Evolutionary conservation across 2,329 filamentous ascomycete genomes (phyloP), one percentile per base, ranked within the genome.

Genomic region (Colletotrichum camelliae): DNA sequence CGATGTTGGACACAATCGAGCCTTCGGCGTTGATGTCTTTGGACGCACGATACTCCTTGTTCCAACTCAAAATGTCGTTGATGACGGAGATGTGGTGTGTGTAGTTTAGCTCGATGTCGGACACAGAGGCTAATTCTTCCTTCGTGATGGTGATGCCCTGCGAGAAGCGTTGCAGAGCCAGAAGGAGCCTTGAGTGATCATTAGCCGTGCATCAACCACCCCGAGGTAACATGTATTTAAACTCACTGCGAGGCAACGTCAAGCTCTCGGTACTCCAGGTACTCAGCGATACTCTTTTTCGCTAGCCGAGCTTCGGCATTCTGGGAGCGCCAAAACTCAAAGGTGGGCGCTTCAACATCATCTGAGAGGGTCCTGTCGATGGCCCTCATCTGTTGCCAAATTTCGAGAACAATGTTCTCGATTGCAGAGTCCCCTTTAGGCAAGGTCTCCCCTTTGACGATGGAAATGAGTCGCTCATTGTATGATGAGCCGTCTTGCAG

Each of bases 51-150:
- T 37, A 31, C 3, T 67, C 61, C 35, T 72, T 72, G 16, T 67
- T 35, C 69, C 61, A 72, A 55, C 61, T 67, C 39, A 58, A 24
- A 29, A 72, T n/a, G 15, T 72, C 61, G 10, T 67, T 72, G 6
- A 72, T 39, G 21, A 72, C 61, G 2, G 61, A 72, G n/a, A 67
- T 67, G 27, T 72, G 69, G 31, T 58, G 61, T 13, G 61, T 57
- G 43, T 57, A 72, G 31, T 67, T 66, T 16, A 67, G 61, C 33
- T 72, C 61, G 9, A 72, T 39, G 13, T 72, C 61, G 12, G 69
- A 52, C 10, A 52, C 43, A 1, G 43, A 52, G 43, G 12, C 43
- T 13, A 52, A n/a, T 52, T 52, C 43, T 13, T 21, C 43, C 12
- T 52, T 52, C 43, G 43, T 52, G n/a, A 24, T 12, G 43, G n/a